These are phyloP conservation scores for Leersia perrieri DNA, from an alignment of 176 grass and related monocot genomes.

Conservation along the genomic window DNA sequence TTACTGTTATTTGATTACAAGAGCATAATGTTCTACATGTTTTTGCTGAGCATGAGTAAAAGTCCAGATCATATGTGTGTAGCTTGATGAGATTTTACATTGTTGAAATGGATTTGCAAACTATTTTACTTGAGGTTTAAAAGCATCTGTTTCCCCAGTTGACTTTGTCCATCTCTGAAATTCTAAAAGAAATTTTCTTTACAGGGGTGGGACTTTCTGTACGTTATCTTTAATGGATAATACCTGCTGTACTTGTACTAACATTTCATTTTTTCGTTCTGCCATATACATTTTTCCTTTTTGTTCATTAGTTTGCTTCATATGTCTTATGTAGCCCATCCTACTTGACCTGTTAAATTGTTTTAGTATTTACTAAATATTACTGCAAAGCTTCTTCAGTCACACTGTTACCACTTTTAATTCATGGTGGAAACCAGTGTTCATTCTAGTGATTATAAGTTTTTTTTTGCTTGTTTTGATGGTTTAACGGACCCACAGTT, in stretches of 20 bases:
- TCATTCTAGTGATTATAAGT: background rate
- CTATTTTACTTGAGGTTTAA: background rate
- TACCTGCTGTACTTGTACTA: background rate
- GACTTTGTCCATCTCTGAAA: background rate
- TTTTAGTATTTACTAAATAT: background rate
- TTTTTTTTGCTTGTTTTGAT: slow-evolving; percentile 8
- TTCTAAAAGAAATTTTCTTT: background rate
- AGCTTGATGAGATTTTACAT: background rate
- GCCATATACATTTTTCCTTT: background rate
- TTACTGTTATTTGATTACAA: background rate
- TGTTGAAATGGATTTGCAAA: background rate
- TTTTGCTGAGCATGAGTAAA: background rate
- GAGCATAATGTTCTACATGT: background rate
- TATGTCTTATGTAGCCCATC: background rate
- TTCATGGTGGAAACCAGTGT: slow-evolving; percentile 13
- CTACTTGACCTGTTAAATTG: background rate
- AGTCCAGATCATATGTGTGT: background rate
- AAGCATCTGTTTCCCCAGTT: background rate
- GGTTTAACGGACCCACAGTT: background rate
- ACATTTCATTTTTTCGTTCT: background rate
- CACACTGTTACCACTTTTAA: background rate
- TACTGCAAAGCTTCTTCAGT: background rate
- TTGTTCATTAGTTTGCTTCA: background rate
- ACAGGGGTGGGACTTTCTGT: background rate
- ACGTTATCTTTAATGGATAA: background rate